Evolutionary conservation across 2,329 filamentous ascomycete species (phyloP), one percentile per base, ranked within the genome.

Genomic region (Fusarium hainanense): DNA sequence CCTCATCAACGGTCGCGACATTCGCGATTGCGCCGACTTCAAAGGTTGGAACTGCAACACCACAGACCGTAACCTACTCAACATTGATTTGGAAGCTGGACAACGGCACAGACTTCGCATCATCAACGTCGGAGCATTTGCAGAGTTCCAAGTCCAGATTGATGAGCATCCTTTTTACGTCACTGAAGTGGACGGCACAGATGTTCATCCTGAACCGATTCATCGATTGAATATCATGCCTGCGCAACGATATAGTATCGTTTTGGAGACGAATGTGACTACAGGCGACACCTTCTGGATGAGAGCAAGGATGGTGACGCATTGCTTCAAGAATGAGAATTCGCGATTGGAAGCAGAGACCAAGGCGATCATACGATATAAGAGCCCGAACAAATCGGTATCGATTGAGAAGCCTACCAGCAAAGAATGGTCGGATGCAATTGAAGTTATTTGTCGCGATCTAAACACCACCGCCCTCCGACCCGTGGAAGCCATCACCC

Each of bases 171-270:
- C 82, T 1, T 88, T 92, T 76, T 82, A 81, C 34, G 81, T 93
- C 47, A 88, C 91, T 12, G 91, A 93, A 75, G 88, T 92, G 1
- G 91, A 93, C 73, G 91, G 91, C 18, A 88, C 90, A 3, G 86
- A 88, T 37, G 87, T 92, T 2, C 83, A 88, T 60, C 89, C 91
- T 0, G 80, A 82, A 7, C 81, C 86, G 2, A 85, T 89, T 9
- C 83, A 86, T 34, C 85, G 88, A 65, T 79, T 93, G 55, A 89
- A 91, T 64, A 81, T 94, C 23, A 85, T 89, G 10, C 90, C 90
- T 2, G 91, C 90, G 0, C 91, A 93, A 75, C 85, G 92, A 16
- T 93, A 92, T 73, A 91, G 90, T 72, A 83, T 91, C 16, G 78
- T 93, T 0, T 73, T 93, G 2, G 86, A 87, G 3, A 84, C 89